Conservation (phyloP, 768 basidiomycete genomes). For the Panaeolus cyanescens region DNA sequence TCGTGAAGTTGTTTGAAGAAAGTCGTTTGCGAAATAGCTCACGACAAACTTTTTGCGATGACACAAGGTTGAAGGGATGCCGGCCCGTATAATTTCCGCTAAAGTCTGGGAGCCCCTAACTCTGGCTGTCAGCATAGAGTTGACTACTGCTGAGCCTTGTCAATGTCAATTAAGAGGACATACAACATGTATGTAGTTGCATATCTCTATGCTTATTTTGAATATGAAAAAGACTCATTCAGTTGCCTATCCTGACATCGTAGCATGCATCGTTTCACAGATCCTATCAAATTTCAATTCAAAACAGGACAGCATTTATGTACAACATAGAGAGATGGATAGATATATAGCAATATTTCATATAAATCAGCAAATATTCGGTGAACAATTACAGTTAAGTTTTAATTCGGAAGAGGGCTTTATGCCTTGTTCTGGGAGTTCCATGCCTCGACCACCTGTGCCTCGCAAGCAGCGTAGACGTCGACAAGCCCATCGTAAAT, state of each 20-base stretch:
- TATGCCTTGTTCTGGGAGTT: conserved; percentile 2
- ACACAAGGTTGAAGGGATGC: background rate
- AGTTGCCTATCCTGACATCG: too few species aligned
- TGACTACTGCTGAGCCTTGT: too few species aligned
- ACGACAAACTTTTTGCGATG: conserved; percentile 2
- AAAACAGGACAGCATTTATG: too few species aligned
- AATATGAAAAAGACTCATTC: too few species aligned
- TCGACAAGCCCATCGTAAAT: conserved; percentile 58
- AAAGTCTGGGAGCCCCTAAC: background rate
- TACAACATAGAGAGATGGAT: background rate
- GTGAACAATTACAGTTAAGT: too few species aligned
- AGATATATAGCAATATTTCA: background rate
- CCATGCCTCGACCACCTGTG: conserved; percentile 26
- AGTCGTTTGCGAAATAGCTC: background rate
- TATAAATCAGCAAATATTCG: background rate
- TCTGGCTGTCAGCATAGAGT: too few species aligned
- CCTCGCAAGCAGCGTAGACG: conserved; percentile 59
- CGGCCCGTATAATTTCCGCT: background rate
- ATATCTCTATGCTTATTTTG: too few species aligned
- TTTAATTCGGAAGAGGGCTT: background rate
- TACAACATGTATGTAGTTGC: too few species aligned
- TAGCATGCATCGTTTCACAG: too few species aligned
- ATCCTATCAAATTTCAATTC: too few species aligned
- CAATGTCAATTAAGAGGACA: too few species aligned
- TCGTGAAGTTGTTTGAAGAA: background rate